phyloP scores from a whole-genome alignment of 1,284 basidiomycete species.

The Caloboletus inedulis region DNA sequence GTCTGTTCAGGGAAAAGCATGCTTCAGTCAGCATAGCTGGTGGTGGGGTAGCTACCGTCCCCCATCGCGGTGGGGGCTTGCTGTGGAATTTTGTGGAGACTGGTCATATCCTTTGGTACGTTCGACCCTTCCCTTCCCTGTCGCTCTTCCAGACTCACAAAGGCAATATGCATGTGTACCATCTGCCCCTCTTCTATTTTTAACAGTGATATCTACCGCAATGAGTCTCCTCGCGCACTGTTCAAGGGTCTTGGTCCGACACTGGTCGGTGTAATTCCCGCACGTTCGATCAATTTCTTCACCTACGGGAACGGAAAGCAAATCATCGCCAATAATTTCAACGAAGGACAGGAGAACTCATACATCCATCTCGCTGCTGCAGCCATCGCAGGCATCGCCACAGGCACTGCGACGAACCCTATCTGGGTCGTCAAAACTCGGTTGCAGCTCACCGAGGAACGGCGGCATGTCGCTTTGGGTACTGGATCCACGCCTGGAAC shows the following conservation, averaged over 20 bases:
- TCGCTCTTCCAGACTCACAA: not conserved
- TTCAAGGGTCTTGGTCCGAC: slow-evolving; percentile 96
- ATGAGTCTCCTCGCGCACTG: slow-evolving; percentile 87
- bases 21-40: slow-evolving; percentile 43
- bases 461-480: slow-evolving; percentile 10
- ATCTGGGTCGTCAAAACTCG: slow-evolving; percentile 99
- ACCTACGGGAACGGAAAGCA: slow-evolving; percentile 97
- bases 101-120: slow-evolving; percentile 81
- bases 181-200: not conserved
- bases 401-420: slow-evolving; percentile 91
- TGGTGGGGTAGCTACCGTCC: slow-evolving; percentile 41
- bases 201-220: slow-evolving; percentile 79
- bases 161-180: not conserved
- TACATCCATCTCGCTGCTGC: slow-evolving; percentile 87
- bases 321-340: slow-evolving; percentile 81
- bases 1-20: slow-evolving; percentile 72
- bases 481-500: not conserved
- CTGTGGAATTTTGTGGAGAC: slow-evolving; percentile 96
- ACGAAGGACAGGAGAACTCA: slow-evolving; percentile 80
- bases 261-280: slow-evolving; percentile 92
- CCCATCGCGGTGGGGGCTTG: slow-evolving; percentile 50
- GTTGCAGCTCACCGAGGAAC: slow-evolving; percentile 64
- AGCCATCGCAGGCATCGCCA: slow-evolving; percentile 81
- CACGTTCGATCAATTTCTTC: slow-evolving; percentile 97
- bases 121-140: not conserved